Percentiles rank a stretch among this genome's conserved stretches.
phyloP scores from a whole-genome alignment of 805 yeast genomes.

The Ogataea corticis region DNA sequence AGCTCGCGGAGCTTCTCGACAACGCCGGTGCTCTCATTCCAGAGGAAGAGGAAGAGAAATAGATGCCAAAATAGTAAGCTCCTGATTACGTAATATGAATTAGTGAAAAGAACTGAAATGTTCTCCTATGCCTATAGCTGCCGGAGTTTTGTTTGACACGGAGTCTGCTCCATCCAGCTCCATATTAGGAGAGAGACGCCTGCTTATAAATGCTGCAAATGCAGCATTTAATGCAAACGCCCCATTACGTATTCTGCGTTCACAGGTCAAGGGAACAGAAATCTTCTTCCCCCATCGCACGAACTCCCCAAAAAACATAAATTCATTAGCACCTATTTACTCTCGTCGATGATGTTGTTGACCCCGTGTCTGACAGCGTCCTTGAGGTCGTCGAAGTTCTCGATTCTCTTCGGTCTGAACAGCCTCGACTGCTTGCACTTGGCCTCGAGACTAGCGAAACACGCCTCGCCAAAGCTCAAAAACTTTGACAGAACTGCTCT shows the following conservation, averaged over 20 bases:
- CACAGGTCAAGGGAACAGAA: background rate
- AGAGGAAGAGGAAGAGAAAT: slow-evolving; percentile 50
- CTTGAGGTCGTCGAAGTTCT: slow-evolving; percentile 29
- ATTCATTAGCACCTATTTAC: background rate
- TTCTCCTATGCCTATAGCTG: background rate
- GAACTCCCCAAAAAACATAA: background rate
- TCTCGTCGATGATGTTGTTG: slow-evolving; percentile 27
- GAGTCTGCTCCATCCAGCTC: slow-evolving; percentile 14
- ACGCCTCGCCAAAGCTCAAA: slow-evolving; percentile 59
- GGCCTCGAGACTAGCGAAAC: slow-evolving; percentile 50
- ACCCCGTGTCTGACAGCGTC: slow-evolving; percentile 33
- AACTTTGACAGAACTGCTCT: slow-evolving; percentile 46
- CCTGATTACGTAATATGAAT: too few species aligned
- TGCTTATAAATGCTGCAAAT: background rate
- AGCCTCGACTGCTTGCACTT: slow-evolving; percentile 48
- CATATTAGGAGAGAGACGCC: slow-evolving; percentile 22
- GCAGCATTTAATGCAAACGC: background rate
- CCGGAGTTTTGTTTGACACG: background rate
- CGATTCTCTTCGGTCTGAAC: slow-evolving; percentile 43
- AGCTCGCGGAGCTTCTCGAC: slow-evolving; percentile 81
- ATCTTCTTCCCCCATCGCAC: slow-evolving; percentile 6
- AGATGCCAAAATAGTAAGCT: background rate
- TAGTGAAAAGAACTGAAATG: background rate
- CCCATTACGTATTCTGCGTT: background rate
- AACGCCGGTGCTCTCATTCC: slow-evolving; percentile 76